These are phyloP conservation scores for Bryoerythrophyllum caledonicum DNA, from an alignment of 225 moss, liverwort and hornwort species.

Conservation along the genomic window DNA sequence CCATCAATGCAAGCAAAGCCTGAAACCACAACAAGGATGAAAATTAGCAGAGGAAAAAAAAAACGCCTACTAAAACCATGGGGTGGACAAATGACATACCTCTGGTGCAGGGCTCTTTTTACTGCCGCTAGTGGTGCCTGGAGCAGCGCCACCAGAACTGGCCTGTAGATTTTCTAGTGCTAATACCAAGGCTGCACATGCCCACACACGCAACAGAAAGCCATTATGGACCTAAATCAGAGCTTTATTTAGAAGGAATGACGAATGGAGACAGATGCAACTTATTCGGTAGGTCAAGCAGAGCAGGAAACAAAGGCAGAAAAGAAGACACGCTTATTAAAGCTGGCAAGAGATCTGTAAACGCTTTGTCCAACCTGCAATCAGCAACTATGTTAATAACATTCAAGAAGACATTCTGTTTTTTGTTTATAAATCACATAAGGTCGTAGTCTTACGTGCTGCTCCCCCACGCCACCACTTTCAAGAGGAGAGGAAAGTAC, in stretches of 20 bases:
- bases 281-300: slow-evolving; percentile 94
- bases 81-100: slow-evolving; percentile 33
- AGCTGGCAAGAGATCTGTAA: slow-evolving; percentile 75
- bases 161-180: slow-evolving; percentile 79
- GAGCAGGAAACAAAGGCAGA: slow-evolving; percentile 84
- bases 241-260: not conserved
- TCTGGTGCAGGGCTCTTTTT: slow-evolving; percentile 86
- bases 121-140: slow-evolving; percentile 54
- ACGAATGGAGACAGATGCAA: not conserved
- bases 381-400: not conserved
- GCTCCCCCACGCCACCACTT: slow-evolving; percentile 89
- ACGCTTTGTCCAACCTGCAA: slow-evolving; percentile 65
- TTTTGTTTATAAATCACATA: too few relatives aligned
- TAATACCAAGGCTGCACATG: slow-evolving; percentile 86
- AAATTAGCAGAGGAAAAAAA: not conserved
- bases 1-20: slow-evolving; percentile 92
- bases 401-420: too few relatives aligned
- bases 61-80: not conserved
- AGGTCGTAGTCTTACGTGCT: slow-evolving; percentile 52
- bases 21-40: slow-evolving; percentile 29
- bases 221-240: not conserved
- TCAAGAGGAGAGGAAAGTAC: slow-evolving; percentile 92
- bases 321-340: slow-evolving; percentile 81
- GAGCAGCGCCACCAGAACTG: slow-evolving; percentile 80
- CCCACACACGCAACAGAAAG: slow-evolving; percentile 2